These are phyloP conservation scores for Leccinellum albellum DNA, from an alignment of 768 basidiomycete species.

Conservation along the genomic window DNA sequence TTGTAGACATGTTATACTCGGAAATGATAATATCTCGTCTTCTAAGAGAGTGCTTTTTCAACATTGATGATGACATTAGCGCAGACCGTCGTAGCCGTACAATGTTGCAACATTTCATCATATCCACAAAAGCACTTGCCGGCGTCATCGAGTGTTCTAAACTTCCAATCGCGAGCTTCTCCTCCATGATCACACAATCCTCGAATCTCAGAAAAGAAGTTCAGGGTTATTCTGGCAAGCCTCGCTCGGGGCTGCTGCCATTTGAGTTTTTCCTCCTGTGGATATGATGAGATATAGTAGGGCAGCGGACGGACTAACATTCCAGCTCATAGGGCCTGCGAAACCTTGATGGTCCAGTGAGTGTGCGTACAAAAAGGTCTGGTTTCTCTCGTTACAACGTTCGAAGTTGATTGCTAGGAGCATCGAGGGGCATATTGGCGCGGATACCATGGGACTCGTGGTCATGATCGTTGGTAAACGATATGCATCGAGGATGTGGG, in stretches of 20 bases:
- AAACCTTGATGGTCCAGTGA: too few relatives aligned
- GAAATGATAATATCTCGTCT: background rate
- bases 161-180: background rate
- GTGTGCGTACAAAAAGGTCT: background rate
- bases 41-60: background rate
- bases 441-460: background rate
- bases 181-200: background rate
- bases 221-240: background rate
- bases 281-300: background rate
- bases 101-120: background rate
- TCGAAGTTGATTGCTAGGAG: background rate
- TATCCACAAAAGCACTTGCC: background rate
- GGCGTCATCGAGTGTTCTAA: background rate
- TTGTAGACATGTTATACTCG: conserved; percentile 4
- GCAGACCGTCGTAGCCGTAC: background rate
- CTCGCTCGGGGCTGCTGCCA: background rate
- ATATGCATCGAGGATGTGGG: background rate
- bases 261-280: background rate
- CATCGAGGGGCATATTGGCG: background rate
- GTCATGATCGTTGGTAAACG: background rate
- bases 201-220: background rate
- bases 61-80: background rate
- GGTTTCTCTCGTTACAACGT: background rate
- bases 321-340: background rate
- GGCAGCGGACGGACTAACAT: background rate